These are phyloP conservation scores for Monoraphidium neglectum DNA, from an alignment of 139 green algal species.

Conservation along the genomic window DNA sequence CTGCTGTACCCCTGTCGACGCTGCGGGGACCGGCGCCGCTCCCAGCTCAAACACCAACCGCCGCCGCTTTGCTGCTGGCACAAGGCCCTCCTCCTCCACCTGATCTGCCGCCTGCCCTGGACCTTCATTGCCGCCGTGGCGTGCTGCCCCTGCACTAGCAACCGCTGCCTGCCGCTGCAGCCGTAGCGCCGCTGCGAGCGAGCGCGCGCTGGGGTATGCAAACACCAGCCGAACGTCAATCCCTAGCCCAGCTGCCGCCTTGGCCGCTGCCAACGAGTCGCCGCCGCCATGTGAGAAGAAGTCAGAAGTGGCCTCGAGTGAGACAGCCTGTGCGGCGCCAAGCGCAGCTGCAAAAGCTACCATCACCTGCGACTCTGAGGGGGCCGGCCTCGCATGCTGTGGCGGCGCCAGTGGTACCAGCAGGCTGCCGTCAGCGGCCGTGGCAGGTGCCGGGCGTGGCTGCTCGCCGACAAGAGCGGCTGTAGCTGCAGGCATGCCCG, in stretches of 20 bases:
- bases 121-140: neutral
- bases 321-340: too few species aligned
- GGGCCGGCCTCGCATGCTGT: too few species aligned
- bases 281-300: conserved; percentile 44
- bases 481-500: too few species aligned
- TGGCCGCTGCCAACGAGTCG: conserved; percentile 38
- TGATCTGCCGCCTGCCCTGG: neutral
- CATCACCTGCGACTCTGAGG: too few species aligned
- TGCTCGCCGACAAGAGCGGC: too few species aligned
- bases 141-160: neutral
- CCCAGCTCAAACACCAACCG: too few species aligned
- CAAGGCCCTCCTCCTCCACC: neutral
- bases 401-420: too few species aligned
- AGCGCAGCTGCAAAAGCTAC: too few species aligned
- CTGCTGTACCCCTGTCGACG: neutral
- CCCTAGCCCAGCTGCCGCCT: conserved; percentile 29
- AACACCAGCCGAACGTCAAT: conserved; percentile 28
- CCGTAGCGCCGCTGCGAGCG: conserved; percentile 2
- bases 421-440: too few species aligned
- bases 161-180: neutral
- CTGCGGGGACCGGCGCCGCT: too few species aligned
- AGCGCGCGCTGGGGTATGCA: conserved; percentile 27
- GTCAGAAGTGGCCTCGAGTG: conserved; percentile 46
- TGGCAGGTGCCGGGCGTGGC: too few species aligned
- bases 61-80: too few species aligned